phyloP scores from a whole-genome alignment of 192 early-diverging fungal genomes.

The Diversispora epigaea region DNA sequence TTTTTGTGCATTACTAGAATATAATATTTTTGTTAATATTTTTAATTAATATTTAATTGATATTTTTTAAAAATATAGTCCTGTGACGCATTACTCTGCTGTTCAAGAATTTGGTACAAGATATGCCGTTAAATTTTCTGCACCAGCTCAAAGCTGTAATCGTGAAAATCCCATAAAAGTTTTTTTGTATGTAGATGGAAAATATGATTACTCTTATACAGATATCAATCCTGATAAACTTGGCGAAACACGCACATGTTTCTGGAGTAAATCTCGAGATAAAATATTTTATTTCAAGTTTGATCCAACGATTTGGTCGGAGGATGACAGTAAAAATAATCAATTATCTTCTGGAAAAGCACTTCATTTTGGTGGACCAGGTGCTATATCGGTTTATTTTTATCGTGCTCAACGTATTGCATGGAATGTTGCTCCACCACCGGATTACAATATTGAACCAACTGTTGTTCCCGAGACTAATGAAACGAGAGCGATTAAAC shows the following conservation, averaged over 20 bases:
- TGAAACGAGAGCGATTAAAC: conserved; percentile 3
- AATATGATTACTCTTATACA: conserved; percentile 15
- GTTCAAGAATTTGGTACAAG: conserved; percentile 13
- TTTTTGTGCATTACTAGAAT: neutral
- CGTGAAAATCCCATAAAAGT: neutral
- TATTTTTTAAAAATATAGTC: neutral
- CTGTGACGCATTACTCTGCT: neutral
- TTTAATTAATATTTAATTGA: neutral
- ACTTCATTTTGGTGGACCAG: neutral
- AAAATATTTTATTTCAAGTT: conserved; percentile 15
- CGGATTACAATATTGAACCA: conserved; percentile 7
- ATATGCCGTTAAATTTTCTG: conserved; percentile 4
- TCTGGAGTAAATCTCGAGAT: conserved; percentile 18
- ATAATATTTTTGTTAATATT: neutral
- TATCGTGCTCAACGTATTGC: conserved; percentile 6
- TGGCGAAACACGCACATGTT: neutral
- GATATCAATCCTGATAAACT: conserved; percentile 6
- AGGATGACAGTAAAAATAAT: neutral
- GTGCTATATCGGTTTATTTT: conserved; percentile 13
- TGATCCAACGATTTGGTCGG: conserved; percentile 8
- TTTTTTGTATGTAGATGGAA: conserved; percentile 15
- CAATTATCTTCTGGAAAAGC: neutral
- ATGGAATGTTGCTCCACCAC: neutral
- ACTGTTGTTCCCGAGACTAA: neutral
- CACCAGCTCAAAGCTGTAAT: neutral